Percentiles rank a stretch among this genome's conserved stretches.
These are phyloP conservation scores for Noccaea bulbosa DNA, from an alignment of 345 rosid species.

Conservation along the genomic window DNA sequence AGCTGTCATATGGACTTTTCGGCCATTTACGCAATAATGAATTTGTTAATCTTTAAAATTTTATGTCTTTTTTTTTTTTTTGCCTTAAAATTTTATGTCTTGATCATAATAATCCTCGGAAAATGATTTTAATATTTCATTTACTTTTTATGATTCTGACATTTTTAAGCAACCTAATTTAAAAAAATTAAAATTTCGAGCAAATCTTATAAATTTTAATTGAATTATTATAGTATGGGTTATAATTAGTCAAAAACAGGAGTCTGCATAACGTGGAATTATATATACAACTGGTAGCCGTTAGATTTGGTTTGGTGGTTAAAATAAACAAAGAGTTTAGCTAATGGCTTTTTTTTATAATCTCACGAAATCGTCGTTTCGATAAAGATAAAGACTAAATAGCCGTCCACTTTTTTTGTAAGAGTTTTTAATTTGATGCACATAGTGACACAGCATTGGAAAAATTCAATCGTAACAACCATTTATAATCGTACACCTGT, in stretches of 20 bases:
- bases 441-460: not conserved
- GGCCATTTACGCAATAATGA: slow-evolving; percentile 6
- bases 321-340: not conserved
- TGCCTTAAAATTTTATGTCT: not conserved
- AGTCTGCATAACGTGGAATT: slow-evolving; percentile 28
- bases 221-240: not conserved
- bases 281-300: slow-evolving; percentile 10
- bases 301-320: slow-evolving; percentile 26
- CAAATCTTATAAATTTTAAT: not conserved
- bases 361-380: slow-evolving; percentile 39
- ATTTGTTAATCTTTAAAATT: not conserved
- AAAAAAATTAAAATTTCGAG: not conserved
- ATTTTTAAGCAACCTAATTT: not conserved
- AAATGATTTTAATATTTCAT: not conserved
- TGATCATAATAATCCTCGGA: not conserved
- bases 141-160: not conserved
- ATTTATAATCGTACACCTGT: slow-evolving; percentile 1
- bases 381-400: not conserved
- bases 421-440: not conserved
- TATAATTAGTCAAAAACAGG: not conserved
- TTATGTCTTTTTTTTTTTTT: too few species aligned
- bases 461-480: not conserved
- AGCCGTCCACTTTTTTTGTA: slow-evolving; percentile 27
- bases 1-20: slow-evolving; percentile 29
- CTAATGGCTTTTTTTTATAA: slow-evolving; percentile 17